phyloP scores from a whole-genome alignment of 768 basidiomycete genomes.

The Kwoniella pini region DNA sequence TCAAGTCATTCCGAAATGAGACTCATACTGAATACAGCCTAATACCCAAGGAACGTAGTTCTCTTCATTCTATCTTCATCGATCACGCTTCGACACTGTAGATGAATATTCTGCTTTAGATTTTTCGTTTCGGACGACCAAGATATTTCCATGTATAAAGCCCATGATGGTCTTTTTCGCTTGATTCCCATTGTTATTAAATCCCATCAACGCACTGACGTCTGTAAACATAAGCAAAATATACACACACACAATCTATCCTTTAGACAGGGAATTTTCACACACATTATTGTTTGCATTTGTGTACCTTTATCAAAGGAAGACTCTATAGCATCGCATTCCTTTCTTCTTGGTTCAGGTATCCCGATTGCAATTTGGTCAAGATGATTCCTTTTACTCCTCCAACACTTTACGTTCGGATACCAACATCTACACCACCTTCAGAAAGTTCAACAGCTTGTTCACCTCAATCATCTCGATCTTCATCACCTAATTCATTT shows the following conservation, averaged over 20 bases:
- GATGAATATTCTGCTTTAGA: no score
- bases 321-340: not conserved
- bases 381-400: constrained; percentile 17
- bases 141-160: no score
- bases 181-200: no score
- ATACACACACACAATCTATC: not conserved
- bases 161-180: no score
- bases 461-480: constrained; percentile 1
- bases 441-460: not conserved
- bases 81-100: no score
- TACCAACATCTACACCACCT: constrained; percentile 12
- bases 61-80: no score
- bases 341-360: constrained; percentile 5
- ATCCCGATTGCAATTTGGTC: not conserved
- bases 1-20: no score
- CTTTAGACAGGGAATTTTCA: not conserved
- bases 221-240: not conserved
- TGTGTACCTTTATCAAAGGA: not conserved
- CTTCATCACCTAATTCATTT: constrained; percentile 1
- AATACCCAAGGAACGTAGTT: no score
- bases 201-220: no score
- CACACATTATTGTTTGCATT: not conserved
- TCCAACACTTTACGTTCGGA: constrained; percentile 1
- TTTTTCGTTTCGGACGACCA: no score
- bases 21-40: no score